A percentile compares a stretch with the other conserved stretches of the same genome.
These are phyloP conservation scores for Nelumbo lutea DNA, from an alignment of 164 flowering plant species.

Conservation along the genomic window DNA sequence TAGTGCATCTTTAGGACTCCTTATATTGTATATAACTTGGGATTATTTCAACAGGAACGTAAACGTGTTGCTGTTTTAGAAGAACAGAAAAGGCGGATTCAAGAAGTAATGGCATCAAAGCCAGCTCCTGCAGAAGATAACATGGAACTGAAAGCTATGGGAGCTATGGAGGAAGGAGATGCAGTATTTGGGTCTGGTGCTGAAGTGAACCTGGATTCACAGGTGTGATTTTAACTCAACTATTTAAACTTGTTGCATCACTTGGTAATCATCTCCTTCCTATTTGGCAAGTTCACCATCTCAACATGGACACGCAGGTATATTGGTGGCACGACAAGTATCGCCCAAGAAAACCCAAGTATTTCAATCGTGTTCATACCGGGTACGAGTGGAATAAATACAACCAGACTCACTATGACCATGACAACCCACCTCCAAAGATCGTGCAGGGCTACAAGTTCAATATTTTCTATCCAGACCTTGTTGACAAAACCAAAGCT, in stretches of 20 bases:
- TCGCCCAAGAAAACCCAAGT: slow-evolving; percentile 96
- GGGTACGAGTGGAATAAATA: slow-evolving; percentile 99
- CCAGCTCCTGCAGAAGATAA: slow-evolving; percentile 64
- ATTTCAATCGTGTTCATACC: slow-evolving; percentile 97
- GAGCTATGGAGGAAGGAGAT: slow-evolving; percentile 95
- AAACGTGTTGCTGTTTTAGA: slow-evolving; percentile 65
- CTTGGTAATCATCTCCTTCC: not conserved
- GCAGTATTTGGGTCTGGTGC: slow-evolving; percentile 87
- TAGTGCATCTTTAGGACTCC: too few species aligned
- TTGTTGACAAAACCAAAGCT: slow-evolving; percentile 87
- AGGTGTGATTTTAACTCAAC: slow-evolving; percentile 36
- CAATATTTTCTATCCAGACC: slow-evolving; percentile 95
- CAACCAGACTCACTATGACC: slow-evolving; percentile 98
- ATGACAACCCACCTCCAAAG: slow-evolving; percentile 99
- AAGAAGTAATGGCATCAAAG: slow-evolving; percentile 71
- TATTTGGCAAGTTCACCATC: not conserved
- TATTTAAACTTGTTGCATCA: not conserved
- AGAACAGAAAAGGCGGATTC: slow-evolving; percentile 67
- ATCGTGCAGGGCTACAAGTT: slow-evolving; percentile 97
- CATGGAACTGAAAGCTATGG: slow-evolving; percentile 80
- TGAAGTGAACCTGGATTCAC: slow-evolving; percentile 90
- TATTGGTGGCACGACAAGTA: slow-evolving; percentile 99
- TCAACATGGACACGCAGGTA: slow-evolving; percentile 45
- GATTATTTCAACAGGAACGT: slow-evolving; percentile 44
- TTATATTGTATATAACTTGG: too few species aligned